phyloP scores from a whole-genome alignment of 2,329 filamentous ascomycete species.

The Xylariomycetidae sp. region DNA sequence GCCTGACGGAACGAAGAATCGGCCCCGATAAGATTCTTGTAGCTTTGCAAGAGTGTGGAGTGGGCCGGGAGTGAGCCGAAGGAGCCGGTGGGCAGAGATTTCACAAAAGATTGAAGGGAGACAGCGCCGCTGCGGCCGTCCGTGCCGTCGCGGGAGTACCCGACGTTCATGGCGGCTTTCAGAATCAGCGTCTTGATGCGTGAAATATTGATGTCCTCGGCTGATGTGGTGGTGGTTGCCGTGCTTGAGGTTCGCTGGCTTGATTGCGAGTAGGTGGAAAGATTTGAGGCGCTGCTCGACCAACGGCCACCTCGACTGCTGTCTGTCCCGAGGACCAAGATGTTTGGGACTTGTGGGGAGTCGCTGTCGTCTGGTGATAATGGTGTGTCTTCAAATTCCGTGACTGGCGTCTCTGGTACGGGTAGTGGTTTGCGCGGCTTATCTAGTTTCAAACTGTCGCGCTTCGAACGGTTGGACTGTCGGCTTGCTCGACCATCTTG shows the following conservation, averaged over 20 bases:
- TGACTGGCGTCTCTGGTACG: constrained; percentile 85
- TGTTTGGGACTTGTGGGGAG: constrained; percentile 74
- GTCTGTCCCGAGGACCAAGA: constrained; percentile 76
- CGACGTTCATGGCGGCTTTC: constrained; percentile 80
- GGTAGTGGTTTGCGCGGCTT: constrained; percentile 42
- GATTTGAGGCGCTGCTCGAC: constrained; percentile 75
- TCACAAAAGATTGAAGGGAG: constrained; percentile 70
- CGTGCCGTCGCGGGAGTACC: constrained; percentile 60
- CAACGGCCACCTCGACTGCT: constrained; percentile 63
- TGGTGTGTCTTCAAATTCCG: constrained; percentile 88
- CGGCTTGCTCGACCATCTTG: constrained; percentile 44
- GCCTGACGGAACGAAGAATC: constrained; percentile 63
- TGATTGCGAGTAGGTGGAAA: constrained; percentile 74
- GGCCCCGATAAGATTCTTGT: constrained; percentile 72
- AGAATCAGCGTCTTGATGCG: constrained; percentile 76
- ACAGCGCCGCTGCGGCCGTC: constrained; percentile 41
- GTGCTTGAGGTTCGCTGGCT: constrained; percentile 64
- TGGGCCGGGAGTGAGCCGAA: constrained; percentile 74
- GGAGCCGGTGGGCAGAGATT: constrained; percentile 67
- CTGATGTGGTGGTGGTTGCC: constrained; percentile 62
- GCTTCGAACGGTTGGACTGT: constrained; percentile 50
- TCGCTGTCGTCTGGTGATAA: constrained; percentile 78
- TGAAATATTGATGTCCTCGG: constrained; percentile 72
- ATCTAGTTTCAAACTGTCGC: constrained; percentile 51
- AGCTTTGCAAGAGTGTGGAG: constrained; percentile 66